Conservation (phyloP, 2,329 filamentous ascomycete species). For the Aspergillus fijiensis region DNA sequence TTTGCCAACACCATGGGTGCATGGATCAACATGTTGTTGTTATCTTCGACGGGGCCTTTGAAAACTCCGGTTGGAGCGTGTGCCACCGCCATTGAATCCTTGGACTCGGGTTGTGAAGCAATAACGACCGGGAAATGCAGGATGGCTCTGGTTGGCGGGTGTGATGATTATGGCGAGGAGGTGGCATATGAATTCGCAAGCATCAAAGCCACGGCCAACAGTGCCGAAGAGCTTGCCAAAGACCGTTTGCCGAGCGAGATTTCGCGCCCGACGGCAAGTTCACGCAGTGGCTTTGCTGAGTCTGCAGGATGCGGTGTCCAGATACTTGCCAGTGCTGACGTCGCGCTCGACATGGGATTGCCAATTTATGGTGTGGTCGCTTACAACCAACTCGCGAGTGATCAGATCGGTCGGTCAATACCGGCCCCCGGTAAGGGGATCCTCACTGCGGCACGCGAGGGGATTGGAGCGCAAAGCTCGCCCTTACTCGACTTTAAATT, state of each 20-base stretch:
- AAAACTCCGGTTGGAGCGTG: slow-evolving; percentile 97
- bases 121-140: slow-evolving; percentile 96
- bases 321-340: slow-evolving; percentile 52
- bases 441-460: slow-evolving; percentile 82
- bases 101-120: slow-evolving; percentile 94
- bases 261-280: slow-evolving; percentile 93
- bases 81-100: slow-evolving; percentile 89
- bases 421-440: slow-evolving; percentile 87
- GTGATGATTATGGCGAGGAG: slow-evolving; percentile 97
- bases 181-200: slow-evolving; percentile 98
- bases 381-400: slow-evolving; percentile 87
- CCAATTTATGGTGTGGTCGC: slow-evolving; percentile 84
- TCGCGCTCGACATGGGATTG: slow-evolving; percentile 13
- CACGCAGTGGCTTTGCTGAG: slow-evolving; percentile 95
- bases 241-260: slow-evolving; percentile 91
- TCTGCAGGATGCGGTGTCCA: slow-evolving; percentile 95
- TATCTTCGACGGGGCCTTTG: slow-evolving; percentile 93
- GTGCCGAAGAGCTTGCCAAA: slow-evolving; percentile 87
- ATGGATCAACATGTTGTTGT: slow-evolving; percentile 98
- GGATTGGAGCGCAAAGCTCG: slow-evolving; percentile 80
- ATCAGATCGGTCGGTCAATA: slow-evolving; percentile 95
- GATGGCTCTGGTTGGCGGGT: slow-evolving; percentile 92
- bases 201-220: slow-evolving; percentile 98
- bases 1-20: slow-evolving; percentile 99
- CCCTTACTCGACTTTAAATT: slow-evolving; percentile 94